Evolutionary conservation across 106 monocot genomes (phyloP), one percentile per base, ranked within the genome.

Genomic region (Dendrobium catenatum): DNA sequence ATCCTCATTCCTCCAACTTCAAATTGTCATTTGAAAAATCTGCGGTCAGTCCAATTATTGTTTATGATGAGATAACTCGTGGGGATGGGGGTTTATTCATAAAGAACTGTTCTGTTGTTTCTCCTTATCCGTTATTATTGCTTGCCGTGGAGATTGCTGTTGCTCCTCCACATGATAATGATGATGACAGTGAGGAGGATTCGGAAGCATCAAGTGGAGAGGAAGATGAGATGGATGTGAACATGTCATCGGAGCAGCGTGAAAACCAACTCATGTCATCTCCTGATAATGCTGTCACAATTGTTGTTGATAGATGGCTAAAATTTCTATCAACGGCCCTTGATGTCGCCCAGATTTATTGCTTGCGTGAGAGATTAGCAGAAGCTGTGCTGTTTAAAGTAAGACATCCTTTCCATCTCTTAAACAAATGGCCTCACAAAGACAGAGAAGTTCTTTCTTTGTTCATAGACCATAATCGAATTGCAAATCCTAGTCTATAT

Each of bases 271-370:
- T 99, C 11, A 91, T 99, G 99, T 89, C 93, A 37, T 91, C 88
- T 73, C 93, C 99, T 80, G 95, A 95, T n/a, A 99, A 91, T 68
- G 81, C 42, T 31, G 93, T 99, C 37, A 78, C 87, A 22, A 83
- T 95, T 42, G 82, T 99, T 84, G 80, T 95, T 79, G 99, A 99
- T 84, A 77, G 95, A 42, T 99, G 99, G 99, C 84, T 95, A 19
- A 93, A 78, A 54, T 99, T 91, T 77, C 81, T 89, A 40, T 81
- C 93, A 49, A 90, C 89, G 16, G 99, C 99, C 9, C 90, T 99
- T 80, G 95, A 95, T 85, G 91, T 89, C 82, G 99, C 99, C 75
- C 99, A 95, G 81, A 91, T 99, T 74, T 99, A 99, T 78, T 99
- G 99, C 80, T 82, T 99, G 42, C 80, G 95, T 33, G 95, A 99